phyloP scores from a whole-genome alignment of 1,139 yeast genomes.

The Taphrina pruni region DNA sequence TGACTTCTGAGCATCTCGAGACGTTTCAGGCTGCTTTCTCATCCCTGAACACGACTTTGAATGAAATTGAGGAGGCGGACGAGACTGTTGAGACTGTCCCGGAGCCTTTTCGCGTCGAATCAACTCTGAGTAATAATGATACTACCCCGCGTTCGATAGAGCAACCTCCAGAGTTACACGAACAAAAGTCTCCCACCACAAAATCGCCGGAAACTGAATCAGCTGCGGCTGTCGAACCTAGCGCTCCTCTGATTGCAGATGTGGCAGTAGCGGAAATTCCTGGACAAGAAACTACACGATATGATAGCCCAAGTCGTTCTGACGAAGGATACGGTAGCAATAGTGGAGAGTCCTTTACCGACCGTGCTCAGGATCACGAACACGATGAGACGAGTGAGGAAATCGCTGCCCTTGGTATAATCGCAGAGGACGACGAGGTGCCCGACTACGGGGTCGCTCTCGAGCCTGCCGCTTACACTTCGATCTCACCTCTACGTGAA shows the following conservation, averaged over 20 bases:
- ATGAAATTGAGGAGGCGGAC: slow-evolving; percentile 23
- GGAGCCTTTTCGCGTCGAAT: neutral
- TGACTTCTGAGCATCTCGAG: slow-evolving; percentile 37
- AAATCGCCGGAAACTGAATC: neutral
- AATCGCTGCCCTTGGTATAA: slow-evolving; percentile 38
- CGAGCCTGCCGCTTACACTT: slow-evolving; percentile 16
- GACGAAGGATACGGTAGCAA: slow-evolving; percentile 38
- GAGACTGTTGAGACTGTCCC: neutral
- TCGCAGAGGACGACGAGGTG: slow-evolving; percentile 26
- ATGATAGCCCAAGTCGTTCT: slow-evolving; percentile 30
- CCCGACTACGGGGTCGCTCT: slow-evolving; percentile 36
- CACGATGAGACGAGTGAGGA: slow-evolving; percentile 33
- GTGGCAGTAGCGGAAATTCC: neutral
- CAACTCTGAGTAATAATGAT: neutral
- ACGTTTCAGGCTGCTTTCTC: slow-evolving; percentile 36
- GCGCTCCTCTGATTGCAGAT: neutral
- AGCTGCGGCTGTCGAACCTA: neutral
- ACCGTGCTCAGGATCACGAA: slow-evolving; percentile 16
- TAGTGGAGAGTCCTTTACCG: slow-evolving; percentile 25
- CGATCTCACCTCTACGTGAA: slow-evolving; percentile 6
- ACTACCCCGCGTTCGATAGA: neutral
- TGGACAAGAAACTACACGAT: neutral
- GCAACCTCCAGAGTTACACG: neutral
- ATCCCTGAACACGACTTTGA: neutral
- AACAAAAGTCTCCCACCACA: neutral